phyloP scores from a whole-genome alignment of 169 alveolate genomes.

The Plasmodium coatneyi region DNA sequence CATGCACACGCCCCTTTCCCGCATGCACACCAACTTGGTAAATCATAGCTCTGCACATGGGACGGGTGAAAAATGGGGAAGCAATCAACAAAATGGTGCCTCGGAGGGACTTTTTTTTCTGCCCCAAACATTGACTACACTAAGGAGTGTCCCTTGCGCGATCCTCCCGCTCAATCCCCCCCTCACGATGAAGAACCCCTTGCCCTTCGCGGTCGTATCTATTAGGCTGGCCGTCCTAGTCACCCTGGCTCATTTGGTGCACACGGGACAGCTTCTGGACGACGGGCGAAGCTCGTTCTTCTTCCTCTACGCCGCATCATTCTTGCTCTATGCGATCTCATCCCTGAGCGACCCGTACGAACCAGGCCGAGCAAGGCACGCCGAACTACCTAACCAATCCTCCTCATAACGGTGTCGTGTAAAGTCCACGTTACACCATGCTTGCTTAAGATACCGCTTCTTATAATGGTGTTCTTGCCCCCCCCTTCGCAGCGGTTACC shows the following conservation, averaged over 20 bases:
- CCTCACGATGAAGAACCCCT: background rate
- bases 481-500: constrained; percentile 23
- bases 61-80: background rate
- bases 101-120: background rate
- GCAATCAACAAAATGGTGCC: background rate
- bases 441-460: background rate
- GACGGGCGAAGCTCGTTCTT: background rate
- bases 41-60: background rate
- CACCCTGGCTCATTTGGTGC: constrained; percentile 21
- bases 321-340: constrained; percentile 17
- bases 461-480: background rate
- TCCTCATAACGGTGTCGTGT: background rate
- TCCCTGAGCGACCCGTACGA: constrained; percentile 47
- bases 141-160: background rate
- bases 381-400: background rate
- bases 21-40: background rate
- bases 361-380: background rate
- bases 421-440: background rate
- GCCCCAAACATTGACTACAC: background rate
- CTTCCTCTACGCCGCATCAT: constrained; percentile 28
- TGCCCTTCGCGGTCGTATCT: background rate
- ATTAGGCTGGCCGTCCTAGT: background rate
- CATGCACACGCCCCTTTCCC: background rate
- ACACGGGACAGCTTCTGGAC: background rate
- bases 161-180: background rate